Conservation (phyloP, 176 grass and related monocot genomes). For the Rhipidocladum racemiflorum region DNA sequence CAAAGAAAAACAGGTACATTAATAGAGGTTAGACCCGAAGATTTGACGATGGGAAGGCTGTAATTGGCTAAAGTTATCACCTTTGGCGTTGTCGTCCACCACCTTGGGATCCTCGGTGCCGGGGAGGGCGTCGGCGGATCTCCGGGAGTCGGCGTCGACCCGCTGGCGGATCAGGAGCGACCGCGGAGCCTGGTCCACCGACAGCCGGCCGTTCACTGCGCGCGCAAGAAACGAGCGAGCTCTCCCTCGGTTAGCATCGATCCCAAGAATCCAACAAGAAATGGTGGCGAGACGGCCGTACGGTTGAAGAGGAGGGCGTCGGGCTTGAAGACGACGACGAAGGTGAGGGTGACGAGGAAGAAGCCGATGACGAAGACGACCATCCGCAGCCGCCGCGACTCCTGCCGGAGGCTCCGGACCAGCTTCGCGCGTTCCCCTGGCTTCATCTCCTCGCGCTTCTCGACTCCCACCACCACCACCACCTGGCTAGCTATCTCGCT, state of each 20-base stretch:
- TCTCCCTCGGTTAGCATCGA: conserved; percentile 12
- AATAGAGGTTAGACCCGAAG: background rate
- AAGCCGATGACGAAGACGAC: conserved; percentile 63
- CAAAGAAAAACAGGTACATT: background rate
- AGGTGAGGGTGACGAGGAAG: conserved; percentile 77
- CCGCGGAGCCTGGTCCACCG: conserved; percentile 46
- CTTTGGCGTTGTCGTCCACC: conserved; percentile 29
- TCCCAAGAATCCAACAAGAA: background rate
- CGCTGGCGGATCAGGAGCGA: conserved; percentile 47
- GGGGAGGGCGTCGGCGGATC: conserved; percentile 16
- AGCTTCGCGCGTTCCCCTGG: conserved; percentile 66
- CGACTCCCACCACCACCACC: background rate
- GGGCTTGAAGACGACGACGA: conserved; percentile 62
- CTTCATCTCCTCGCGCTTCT: conserved; percentile 41
- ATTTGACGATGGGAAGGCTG: background rate
- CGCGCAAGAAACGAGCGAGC: background rate
- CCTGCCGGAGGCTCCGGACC: conserved; percentile 55
- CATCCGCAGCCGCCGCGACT: conserved; percentile 51
- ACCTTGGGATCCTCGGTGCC: conserved; percentile 26
- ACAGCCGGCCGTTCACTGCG: conserved; percentile 46
- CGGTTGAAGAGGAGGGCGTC: conserved; percentile 58
- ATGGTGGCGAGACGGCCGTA: background rate
- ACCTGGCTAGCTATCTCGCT: background rate
- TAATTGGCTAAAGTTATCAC: conserved; percentile 7
- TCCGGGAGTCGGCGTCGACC: background rate